Conservation (phyloP, 352 stramenopile species). For the Globisporangium mamillatum region DNA sequence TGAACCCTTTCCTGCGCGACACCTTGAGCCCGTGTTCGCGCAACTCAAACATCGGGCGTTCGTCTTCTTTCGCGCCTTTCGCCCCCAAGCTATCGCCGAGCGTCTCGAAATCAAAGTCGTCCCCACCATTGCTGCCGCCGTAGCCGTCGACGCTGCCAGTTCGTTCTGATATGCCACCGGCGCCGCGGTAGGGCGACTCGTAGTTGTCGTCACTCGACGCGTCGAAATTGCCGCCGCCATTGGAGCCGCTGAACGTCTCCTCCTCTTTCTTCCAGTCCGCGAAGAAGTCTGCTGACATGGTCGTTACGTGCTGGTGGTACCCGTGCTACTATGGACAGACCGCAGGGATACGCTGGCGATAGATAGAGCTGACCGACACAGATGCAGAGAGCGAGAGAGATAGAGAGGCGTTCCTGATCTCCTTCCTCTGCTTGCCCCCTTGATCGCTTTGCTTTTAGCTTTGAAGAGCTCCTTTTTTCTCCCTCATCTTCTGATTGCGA, state of each 20-base stretch:
- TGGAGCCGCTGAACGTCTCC: conserved; percentile 26
- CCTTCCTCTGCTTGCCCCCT: background rate
- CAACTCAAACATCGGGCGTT: conserved; percentile 85
- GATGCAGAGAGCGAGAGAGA: background rate
- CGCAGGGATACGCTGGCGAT: too few relatives aligned
- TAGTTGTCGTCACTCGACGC: conserved; percentile 24
- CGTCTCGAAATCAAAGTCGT: conserved; percentile 83
- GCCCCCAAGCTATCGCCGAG: conserved; percentile 36
- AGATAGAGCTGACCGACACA: background rate
- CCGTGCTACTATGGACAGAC: background rate
- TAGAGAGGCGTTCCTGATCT: background rate
- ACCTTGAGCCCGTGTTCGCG: conserved; percentile 86
- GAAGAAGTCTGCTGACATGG: conserved; percentile 88
- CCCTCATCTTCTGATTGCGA: background rate
- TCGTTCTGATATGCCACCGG: conserved; percentile 23
- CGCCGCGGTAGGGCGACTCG: conserved; percentile 37
- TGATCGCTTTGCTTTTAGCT: background rate
- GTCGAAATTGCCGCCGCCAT: conserved; percentile 17
- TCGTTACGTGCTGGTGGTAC: conserved; percentile 6
- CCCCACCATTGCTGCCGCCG: conserved; percentile 35
- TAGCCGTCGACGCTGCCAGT: conserved; percentile 19
- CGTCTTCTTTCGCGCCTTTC: conserved; percentile 48
- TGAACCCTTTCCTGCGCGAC: conserved; percentile 82
- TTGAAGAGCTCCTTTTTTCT: background rate
- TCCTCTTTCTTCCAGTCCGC: conserved; percentile 88